Evolutionary conservation across 176 grass and related monocot genomes (phyloP).

Genomic region (Metroxylon sagu): DNA sequence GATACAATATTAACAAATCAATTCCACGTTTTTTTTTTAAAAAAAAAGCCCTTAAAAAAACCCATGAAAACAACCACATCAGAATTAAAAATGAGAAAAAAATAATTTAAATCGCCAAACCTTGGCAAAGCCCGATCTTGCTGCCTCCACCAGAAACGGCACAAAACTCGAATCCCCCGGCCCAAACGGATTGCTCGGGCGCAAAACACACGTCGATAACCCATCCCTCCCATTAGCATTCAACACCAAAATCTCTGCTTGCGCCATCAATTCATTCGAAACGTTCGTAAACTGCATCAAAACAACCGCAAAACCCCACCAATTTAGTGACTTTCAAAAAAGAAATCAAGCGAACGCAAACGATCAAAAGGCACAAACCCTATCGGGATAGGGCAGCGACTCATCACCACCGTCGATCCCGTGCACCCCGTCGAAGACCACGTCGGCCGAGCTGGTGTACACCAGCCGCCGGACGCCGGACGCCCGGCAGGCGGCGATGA

Average conservation of each 20-base stretch:
- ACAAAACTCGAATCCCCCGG: slow-evolving; percentile 50
- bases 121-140: slow-evolving; percentile 52
- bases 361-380: slow-evolving; percentile 27
- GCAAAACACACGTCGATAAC: slow-evolving; percentile 63
- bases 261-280: slow-evolving; percentile 63
- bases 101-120: slow-evolving; percentile 25
- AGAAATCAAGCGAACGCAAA: background rate
- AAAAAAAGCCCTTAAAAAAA: no score
- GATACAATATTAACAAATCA: no score
- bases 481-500: slow-evolving; percentile 45
- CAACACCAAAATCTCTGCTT: slow-evolving; percentile 78
- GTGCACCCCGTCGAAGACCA: slow-evolving; percentile 33
- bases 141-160: slow-evolving; percentile 46
- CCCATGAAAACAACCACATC: no score
- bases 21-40: no score
- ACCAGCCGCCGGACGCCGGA: slow-evolving; percentile 47
- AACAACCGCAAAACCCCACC: background rate
- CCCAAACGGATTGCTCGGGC: slow-evolving; percentile 78
- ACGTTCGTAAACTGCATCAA: slow-evolving; percentile 42
- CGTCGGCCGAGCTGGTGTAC: slow-evolving; percentile 59
- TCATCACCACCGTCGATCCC: slow-evolving; percentile 44
- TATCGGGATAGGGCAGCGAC: slow-evolving; percentile 52
- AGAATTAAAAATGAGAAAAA: slow-evolving; percentile 2
- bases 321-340: background rate
- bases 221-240: slow-evolving; percentile 45